Percentiles rank a stretch among this genome's conserved stretches.
These are phyloP conservation scores for Hygrophoropsis aurantiaca DNA, from an alignment of 768 basidiomycete species.

Conservation along the genomic window DNA sequence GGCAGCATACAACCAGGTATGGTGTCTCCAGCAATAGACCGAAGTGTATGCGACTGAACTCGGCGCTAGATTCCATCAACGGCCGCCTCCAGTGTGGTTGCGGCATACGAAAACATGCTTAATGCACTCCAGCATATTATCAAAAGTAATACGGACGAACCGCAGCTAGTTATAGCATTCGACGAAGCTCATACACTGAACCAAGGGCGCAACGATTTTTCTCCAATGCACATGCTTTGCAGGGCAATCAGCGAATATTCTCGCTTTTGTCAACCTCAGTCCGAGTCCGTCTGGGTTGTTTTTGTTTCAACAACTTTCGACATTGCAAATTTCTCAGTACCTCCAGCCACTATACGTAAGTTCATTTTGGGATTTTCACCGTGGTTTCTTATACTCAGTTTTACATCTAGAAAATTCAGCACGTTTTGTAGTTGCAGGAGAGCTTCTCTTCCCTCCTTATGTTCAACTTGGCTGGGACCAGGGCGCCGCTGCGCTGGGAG, in stretches of 20 bases:
- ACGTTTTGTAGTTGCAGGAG: not conserved
- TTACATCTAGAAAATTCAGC: not conserved
- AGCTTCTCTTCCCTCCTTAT: constrained; percentile 3
- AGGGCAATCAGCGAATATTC: not conserved
- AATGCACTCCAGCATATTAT: no score
- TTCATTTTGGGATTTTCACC: not conserved
- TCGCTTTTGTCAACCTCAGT: no score
- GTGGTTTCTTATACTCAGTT: no score
- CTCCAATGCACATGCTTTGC: not conserved
- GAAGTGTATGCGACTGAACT: no score
- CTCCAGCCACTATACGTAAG: not conserved
- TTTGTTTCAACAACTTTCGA: constrained; percentile 1
- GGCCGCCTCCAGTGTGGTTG: no score
- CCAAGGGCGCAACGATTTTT: not conserved
- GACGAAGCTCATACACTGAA: constrained; percentile 1
- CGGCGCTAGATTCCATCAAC: no score
- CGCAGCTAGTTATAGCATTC: not conserved
- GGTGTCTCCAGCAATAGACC: no score
- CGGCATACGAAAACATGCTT: no score
- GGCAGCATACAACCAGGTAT: not conserved
- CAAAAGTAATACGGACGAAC: not conserved
- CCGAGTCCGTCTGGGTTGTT: constrained; percentile 1
- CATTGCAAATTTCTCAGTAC: not conserved
- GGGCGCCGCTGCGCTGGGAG: not conserved
- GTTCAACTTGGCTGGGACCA: constrained; percentile 8